phyloP scores from a whole-genome alignment of 306 rosid species.

The Pyrus bretschneideri region DNA sequence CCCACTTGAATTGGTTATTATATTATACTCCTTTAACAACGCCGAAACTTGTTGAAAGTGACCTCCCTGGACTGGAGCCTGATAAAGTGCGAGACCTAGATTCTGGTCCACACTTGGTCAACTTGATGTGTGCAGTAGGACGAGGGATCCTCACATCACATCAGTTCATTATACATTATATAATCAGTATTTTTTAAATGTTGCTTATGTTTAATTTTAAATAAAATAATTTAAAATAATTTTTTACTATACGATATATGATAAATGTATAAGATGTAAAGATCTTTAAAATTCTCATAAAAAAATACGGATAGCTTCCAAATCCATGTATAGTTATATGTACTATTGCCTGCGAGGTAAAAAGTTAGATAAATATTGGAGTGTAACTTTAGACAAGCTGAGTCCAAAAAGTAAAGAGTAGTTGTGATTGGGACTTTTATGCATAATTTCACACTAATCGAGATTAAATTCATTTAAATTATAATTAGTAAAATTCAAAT shows the following conservation, averaged over 20 bases:
- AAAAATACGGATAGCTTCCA: too few relatives aligned
- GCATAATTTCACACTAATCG: neutral
- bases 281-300: too few relatives aligned
- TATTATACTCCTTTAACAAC: neutral
- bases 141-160: too few relatives aligned
- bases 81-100: conserved; percentile 25
- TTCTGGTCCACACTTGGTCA: conserved; percentile 16
- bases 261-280: too few relatives aligned
- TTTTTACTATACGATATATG: fast-evolving
- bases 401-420: neutral
- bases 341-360: neutral
- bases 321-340: too few relatives aligned
- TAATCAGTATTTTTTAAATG: too few relatives aligned
- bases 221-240: too few relatives aligned
- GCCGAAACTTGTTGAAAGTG: conserved; percentile 30
- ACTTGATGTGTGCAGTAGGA: neutral
- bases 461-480: too few relatives aligned
- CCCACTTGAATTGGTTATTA: conserved; percentile 16
- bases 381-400: neutral
- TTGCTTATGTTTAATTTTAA: too few relatives aligned
- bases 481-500: fast-evolving
- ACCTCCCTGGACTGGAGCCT: conserved; percentile 9
- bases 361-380: neutral
- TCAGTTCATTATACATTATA: fast-evolving
- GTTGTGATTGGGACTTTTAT: neutral